Base-by-base conservation (phyloP, 2,329 filamentous ascomycete species). In the Fusarium anthophilum region DNA sequence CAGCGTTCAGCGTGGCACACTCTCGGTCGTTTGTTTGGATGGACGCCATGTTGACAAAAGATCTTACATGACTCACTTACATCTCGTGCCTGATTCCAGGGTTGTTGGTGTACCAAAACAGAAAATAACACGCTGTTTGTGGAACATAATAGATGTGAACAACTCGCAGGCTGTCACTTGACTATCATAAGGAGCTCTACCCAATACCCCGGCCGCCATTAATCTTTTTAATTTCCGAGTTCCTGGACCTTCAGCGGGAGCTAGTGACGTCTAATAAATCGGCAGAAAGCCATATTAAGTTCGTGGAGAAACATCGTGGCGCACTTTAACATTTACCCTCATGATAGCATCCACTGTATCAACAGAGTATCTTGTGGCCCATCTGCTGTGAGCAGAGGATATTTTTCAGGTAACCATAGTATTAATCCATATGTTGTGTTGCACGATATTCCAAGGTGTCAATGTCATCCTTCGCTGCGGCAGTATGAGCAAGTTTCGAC, bases 401-500 rank as follows among this genome's bases (percentile, higher is more conserved):
- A 1, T 1, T 18, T 8, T 4, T 18, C 20, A 9, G 3, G 17
- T 32, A 6, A 6, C 1, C 4, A 6, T 28, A 17, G 13, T 4
- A 17, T 10, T 9, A 7, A 20, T 18, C 10, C 17, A 17, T 26
- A 12, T 55, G 13, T 15, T 51, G 7, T 41, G 9, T 8, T 35
- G 38, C 28, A 20, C 37, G 20, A 53, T n/a, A 26, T 10, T 41
- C 22, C 37, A 13, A 22, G 18, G 14, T 47, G 13, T 18, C 18
- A 11, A 41, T 43, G 22, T 30, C 35, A 37, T 50, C 17, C 39
- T 39, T 44, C 39, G 61, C 62, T 79, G 79, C 76, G 77, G 70
- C 41, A 79, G 79, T 79, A 81, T 81, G 80, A 81, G 80, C 80
- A 81, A 79, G 80, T 81, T 81, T 80, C 61, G 26, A 54, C 22